These are phyloP conservation scores for Pisolithus orientalis DNA, from an alignment of 768 basidiomycete genomes.

Conservation along the genomic window DNA sequence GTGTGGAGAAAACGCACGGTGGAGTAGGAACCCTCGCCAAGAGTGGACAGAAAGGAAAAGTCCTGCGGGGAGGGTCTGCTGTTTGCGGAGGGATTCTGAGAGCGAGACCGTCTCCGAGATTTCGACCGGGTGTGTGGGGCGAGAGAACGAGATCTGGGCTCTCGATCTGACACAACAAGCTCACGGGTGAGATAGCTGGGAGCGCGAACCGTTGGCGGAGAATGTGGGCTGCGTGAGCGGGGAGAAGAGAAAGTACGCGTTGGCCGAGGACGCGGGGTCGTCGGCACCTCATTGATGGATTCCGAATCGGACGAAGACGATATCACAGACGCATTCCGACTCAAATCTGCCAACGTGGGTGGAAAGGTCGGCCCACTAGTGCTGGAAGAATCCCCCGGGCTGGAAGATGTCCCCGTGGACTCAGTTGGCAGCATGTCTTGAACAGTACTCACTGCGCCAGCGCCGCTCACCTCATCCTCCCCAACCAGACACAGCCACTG, in stretches of 20 bases:
- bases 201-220: conserved; percentile 31
- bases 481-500: background rate
- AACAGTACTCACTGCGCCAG: too few species aligned
- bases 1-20: conserved; percentile 45
- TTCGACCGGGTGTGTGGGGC: conserved; percentile 30
- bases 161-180: conserved; percentile 34
- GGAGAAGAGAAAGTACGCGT: conserved; percentile 61
- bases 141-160: conserved; percentile 6
- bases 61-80: conserved; percentile 47
- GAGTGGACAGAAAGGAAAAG: conserved; percentile 65
- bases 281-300: conserved; percentile 33
- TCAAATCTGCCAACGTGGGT: conserved; percentile 55
- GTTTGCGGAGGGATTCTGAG: conserved; percentile 42
- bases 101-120: conserved; percentile 33
- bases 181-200: conserved; percentile 58
- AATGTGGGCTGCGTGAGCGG: conserved; percentile 47
- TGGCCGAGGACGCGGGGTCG: conserved; percentile 46
- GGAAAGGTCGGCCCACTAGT: conserved; percentile 13
- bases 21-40: conserved; percentile 81
- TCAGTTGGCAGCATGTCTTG: too few species aligned
- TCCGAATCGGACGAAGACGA: conserved; percentile 59
- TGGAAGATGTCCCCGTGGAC: too few species aligned
- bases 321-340: conserved; percentile 73
- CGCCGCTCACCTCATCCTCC: conserved; percentile 1
- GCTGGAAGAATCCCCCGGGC: background rate